These are phyloP conservation scores for Fusarium sp. DNA, from an alignment of 2,329 filamentous ascomycete species.

Conservation along the genomic window DNA sequence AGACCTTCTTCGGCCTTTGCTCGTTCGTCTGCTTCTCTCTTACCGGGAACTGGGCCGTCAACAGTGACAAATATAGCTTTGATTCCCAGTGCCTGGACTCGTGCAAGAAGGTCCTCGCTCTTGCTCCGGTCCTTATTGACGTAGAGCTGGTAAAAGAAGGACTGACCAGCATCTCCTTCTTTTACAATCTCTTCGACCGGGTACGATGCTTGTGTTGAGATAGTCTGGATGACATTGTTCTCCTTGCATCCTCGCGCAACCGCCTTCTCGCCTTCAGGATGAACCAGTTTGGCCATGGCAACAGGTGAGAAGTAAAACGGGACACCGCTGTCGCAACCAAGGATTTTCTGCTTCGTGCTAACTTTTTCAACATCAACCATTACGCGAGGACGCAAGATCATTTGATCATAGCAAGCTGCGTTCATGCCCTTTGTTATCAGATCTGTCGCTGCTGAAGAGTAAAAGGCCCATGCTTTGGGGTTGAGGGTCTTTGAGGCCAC, in stretches of 20 bases:
- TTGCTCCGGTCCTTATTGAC: slow-evolving; percentile 26
- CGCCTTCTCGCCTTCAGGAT: slow-evolving; percentile 49
- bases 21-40: slow-evolving; percentile 25
- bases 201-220: slow-evolving; percentile 19
- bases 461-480: slow-evolving; percentile 42
- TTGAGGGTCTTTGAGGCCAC: slow-evolving; percentile 25
- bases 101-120: slow-evolving; percentile 5
- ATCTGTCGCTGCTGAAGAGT: slow-evolving; percentile 41
- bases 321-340: slow-evolving; percentile 32
- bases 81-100: neutral
- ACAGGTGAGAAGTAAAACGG: slow-evolving; percentile 55
- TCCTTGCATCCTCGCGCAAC: slow-evolving; percentile 10
- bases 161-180: neutral
- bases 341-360: slow-evolving; percentile 22
- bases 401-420: slow-evolving; percentile 20
- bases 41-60: slow-evolving; percentile 19
- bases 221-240: slow-evolving; percentile 9
- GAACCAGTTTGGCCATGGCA: slow-evolving; percentile 58
- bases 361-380: slow-evolving; percentile 33
- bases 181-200: slow-evolving; percentile 17
- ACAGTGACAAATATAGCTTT: slow-evolving; percentile 24
- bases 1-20: neutral
- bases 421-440: slow-evolving; percentile 41
- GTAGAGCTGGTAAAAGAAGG: slow-evolving; percentile 26
- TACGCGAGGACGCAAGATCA: slow-evolving; percentile 43